These are phyloP conservation scores for Colletotrichum lindemuthianum DNA, from an alignment of 2,329 filamentous ascomycete genomes.

Conservation along the genomic window DNA sequence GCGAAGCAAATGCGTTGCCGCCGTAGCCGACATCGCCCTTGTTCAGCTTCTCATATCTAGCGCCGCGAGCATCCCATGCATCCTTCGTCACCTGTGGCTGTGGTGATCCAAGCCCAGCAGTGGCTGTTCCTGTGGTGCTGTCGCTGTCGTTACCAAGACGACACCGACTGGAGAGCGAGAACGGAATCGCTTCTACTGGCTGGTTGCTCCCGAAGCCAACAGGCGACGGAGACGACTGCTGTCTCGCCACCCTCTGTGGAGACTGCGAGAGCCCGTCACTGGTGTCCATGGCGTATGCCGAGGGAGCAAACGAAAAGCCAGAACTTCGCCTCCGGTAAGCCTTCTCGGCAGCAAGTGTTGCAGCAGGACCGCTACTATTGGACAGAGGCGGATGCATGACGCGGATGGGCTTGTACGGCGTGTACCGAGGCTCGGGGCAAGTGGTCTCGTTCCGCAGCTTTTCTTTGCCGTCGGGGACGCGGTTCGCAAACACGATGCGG, in stretches of 20 bases:
- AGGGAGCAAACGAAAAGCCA: conserved; percentile 54
- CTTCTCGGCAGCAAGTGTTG: conserved; percentile 67
- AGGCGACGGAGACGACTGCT: conserved; percentile 40
- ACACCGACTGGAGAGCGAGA: conserved; percentile 50
- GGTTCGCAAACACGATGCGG: conserved; percentile 94
- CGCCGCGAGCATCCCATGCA: conserved; percentile 42
- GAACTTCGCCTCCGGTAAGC: conserved; percentile 67
- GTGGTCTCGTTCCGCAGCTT: conserved; percentile 91
- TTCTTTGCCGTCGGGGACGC: conserved; percentile 95
- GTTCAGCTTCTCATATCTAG: conserved; percentile 72
- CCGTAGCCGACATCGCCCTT: conserved; percentile 74
- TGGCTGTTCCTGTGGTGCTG: conserved; percentile 37
- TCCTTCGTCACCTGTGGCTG: conserved; percentile 50
- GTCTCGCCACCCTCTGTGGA: conserved; percentile 20
- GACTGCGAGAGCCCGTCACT: conserved; percentile 43
- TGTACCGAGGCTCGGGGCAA: conserved; percentile 86
- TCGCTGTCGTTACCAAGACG: conserved; percentile 47
- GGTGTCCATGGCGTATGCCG: conserved; percentile 46
- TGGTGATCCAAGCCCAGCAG: conserved; percentile 39
- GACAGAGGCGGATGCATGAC: conserved; percentile 56
- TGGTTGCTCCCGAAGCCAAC: conserved; percentile 45
- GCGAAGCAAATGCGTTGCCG: conserved; percentile 59
- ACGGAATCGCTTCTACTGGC: conserved; percentile 61
- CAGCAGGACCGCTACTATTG: conserved; percentile 52
- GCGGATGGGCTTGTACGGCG: conserved; percentile 78